Base-by-base conservation (phyloP, 768 basidiomycete genomes). In the Boletus fagicola region DNA sequence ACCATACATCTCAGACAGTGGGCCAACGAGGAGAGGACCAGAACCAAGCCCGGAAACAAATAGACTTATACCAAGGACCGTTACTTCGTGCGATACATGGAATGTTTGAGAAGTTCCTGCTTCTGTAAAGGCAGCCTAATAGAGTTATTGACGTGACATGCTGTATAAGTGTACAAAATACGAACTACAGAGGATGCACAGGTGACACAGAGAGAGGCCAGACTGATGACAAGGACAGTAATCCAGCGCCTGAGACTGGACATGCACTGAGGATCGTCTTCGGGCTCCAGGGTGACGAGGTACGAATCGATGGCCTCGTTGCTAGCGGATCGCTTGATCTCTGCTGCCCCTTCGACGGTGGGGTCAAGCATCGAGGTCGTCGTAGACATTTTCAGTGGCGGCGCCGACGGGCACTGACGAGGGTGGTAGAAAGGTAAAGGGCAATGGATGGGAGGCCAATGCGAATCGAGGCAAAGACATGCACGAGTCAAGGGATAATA, bases 101-200 rank as follows among this genome's bases (percentile, higher is more conserved):
- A 90, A 78, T 7, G 78, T 72, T 10, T 66, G 54, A 38, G 83
- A 75, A 42, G 88, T 76, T 0, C 82, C 85, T 1, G 67, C 63
- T 69, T 92, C 88, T 1, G 90, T 83, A 51, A 83, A 84, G 0
- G 82, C 74, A 11, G 86, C 82, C 86, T 86, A 30, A 36, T 13
- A 47, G 3, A 38, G 7, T 58, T 35, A 33, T 40, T 43, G 18
- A 39, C 8, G 20, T 4, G 13, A 53, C 13, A 15, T 15, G 28
- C 18, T 35, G 28, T 50, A 47, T 35, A 38, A 52, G 8, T 0
- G 8, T 5, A 13, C 4, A 26, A 9, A 15, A 53, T 24, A 76
- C 83, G 40, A 53, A 83, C 84, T 66, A 83, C 74, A 1, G 83
- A 84, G 1, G 84, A 85, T 13, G 80, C 79, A 63, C 78, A 81